phyloP scores from a whole-genome alignment of 441 rosid genomes.

The Heliophila coronopifolia region DNA sequence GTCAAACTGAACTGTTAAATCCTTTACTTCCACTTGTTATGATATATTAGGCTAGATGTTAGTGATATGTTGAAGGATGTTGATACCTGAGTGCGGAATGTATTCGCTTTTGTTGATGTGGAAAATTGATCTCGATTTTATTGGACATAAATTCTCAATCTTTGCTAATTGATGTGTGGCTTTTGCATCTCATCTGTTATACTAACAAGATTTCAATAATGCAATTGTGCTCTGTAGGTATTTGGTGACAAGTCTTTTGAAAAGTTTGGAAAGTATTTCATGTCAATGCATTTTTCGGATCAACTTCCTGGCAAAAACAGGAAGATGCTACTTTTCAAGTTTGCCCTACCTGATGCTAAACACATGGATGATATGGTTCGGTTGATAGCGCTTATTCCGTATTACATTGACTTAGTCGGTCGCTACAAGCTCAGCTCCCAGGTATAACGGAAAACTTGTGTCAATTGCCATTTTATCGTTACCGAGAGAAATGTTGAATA shows the following conservation, averaged over 20 bases:
- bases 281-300: slow-evolving; percentile 92
- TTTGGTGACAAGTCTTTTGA: slow-evolving; percentile 86
- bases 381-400: slow-evolving; percentile 73
- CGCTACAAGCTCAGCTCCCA: slow-evolving; percentile 87
- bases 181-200: not conserved
- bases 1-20: not conserved
- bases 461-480: not conserved
- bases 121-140: not conserved
- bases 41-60: not conserved
- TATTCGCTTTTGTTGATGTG: slow-evolving; percentile 5
- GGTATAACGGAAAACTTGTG: slow-evolving; percentile 34
- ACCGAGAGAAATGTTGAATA: not conserved
- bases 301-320: slow-evolving; percentile 66
- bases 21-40: no score
- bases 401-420: slow-evolving; percentile 82
- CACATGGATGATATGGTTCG: slow-evolving; percentile 81
- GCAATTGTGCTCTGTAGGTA: slow-evolving; percentile 45
- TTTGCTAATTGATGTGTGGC: not conserved
- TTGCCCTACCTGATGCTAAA: slow-evolving; percentile 68
- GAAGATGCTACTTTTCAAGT: slow-evolving; percentile 84
- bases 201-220: not conserved
- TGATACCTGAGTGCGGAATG: not conserved
- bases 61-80: slow-evolving; percentile 1
- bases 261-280: slow-evolving; percentile 79
- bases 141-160: not conserved